A percentile compares a stretch with the other conserved stretches of the same genome.
Conservation (phyloP, 495 filamentous ascomycete species). For the Lasiosphaeriaceae sp. region DNA sequence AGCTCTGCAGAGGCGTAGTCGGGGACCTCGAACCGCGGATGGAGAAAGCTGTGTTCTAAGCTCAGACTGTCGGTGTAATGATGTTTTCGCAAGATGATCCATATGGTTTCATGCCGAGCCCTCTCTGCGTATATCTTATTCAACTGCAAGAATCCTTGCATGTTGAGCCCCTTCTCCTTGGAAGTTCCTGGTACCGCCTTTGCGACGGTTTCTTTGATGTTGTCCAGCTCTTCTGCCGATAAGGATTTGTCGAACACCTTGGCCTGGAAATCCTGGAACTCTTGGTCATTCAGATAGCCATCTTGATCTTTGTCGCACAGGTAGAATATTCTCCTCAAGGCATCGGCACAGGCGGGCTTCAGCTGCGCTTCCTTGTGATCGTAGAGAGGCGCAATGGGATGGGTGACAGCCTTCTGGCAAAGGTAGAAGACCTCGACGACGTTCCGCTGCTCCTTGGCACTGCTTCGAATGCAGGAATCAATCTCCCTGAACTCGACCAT, state of each 20-base stretch:
- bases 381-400: conserved; percentile 93
- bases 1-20: conserved; percentile 88
- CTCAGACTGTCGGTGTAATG: conserved; percentile 94
- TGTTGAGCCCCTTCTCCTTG: conserved; percentile 69
- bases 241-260: conserved; percentile 88
- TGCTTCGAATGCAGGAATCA: conserved; percentile 93
- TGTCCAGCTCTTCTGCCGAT: conserved; percentile 70
- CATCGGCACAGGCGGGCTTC: conserved; percentile 83
- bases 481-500: conserved; percentile 99
- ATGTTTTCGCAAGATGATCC: conserved; percentile 92
- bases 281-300: conserved; percentile 84
- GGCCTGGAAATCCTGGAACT: conserved; percentile 84
- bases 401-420: conserved; percentile 97
- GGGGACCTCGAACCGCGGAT: conserved; percentile 90
- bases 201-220: conserved; percentile 81
- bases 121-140: conserved; percentile 97
- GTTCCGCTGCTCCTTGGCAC: conserved; percentile 90
- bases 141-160: conserved; percentile 76
- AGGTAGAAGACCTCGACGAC: conserved; percentile 96
- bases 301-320: conserved; percentile 95
- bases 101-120: conserved; percentile 96
- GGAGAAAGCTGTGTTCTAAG: conserved; percentile 84
- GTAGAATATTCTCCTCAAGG: conserved; percentile 87
- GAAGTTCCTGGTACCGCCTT: conserved; percentile 61
- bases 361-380: conserved; percentile 88